Evolutionary conservation across 345 rosid genomes (phyloP).

Genomic region (Carallia brachiata): DNA sequence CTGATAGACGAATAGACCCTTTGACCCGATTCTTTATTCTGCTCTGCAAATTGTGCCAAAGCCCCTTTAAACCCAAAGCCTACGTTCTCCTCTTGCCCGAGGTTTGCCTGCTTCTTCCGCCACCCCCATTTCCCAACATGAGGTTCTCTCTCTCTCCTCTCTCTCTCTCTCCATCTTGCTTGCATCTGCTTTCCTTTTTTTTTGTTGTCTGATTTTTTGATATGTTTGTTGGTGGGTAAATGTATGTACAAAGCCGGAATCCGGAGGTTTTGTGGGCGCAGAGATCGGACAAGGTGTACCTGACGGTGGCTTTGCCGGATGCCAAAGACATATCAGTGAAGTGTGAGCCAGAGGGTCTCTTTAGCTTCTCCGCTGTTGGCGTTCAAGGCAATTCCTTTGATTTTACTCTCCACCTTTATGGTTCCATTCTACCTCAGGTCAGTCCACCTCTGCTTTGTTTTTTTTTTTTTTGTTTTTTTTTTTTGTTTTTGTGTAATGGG

Average conservation of each 20-base stretch:
- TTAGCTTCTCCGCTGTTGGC: constrained; percentile 82
- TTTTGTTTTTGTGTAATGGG: background rate
- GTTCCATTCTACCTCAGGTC: constrained; percentile 63
- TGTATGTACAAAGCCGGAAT: constrained; percentile 48
- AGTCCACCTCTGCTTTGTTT: background rate
- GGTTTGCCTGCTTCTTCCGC: background rate
- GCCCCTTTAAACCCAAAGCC: background rate
- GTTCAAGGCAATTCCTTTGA: constrained; percentile 61
- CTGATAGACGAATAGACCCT: too few relatives aligned
- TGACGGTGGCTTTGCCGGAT: constrained; percentile 83
- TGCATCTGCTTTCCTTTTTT: background rate
- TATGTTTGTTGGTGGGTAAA: background rate
- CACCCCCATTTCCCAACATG: background rate
- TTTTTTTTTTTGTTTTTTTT: background rate
- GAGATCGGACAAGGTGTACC: constrained; percentile 74
- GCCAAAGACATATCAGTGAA: constrained; percentile 73
- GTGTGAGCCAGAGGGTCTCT: constrained; percentile 66
- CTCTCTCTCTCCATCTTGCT: background rate
- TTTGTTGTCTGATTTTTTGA: background rate
- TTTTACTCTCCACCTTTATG: constrained; percentile 66
- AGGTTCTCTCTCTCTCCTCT: background rate
- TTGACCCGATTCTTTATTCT: background rate
- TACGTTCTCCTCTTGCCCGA: background rate
- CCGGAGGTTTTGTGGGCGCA: constrained; percentile 99
- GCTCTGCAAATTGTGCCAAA: background rate